Conservation (phyloP, 2,329 filamentous ascomycete genomes). For the Penicillium hordei region DNA sequence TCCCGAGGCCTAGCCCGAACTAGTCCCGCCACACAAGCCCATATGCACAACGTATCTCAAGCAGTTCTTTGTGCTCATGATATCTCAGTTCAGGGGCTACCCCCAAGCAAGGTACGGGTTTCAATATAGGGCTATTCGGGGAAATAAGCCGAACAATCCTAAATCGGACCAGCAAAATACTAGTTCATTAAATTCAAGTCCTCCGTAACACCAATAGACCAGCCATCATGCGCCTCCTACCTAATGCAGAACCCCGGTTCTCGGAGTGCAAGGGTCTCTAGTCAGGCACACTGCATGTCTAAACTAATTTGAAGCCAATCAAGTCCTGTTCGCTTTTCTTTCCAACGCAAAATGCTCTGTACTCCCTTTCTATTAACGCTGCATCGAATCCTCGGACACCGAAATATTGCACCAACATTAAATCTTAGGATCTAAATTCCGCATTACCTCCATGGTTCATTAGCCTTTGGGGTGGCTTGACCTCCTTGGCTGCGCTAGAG, state of each 20-base stretch:
- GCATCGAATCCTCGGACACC: background rate
- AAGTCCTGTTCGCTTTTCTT: background rate
- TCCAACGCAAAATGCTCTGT: background rate
- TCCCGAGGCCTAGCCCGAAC: background rate
- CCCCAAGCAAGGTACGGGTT: background rate
- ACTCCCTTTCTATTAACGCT: background rate
- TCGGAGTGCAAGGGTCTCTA: background rate
- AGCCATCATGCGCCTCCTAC: background rate
- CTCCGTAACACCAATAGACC: background rate
- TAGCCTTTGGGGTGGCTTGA: background rate
- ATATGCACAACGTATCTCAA: background rate
- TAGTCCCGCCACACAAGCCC: background rate
- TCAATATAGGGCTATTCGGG: background rate
- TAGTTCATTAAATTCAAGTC: background rate
- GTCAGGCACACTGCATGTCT: background rate
- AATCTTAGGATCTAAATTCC: background rate
- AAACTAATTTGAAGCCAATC: background rate
- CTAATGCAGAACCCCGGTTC: background rate
- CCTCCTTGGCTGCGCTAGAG: slow-evolving; percentile 3
- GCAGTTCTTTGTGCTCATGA: background rate
- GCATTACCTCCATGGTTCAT: background rate
- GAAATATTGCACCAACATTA: background rate
- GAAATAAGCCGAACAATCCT: background rate
- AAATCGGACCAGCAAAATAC: background rate
- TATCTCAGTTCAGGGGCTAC: slow-evolving; percentile 4